These are phyloP conservation scores for Vanderwaltozyma tropicalis DNA, from an alignment of 805 yeast species.

Conservation along the genomic window DNA sequence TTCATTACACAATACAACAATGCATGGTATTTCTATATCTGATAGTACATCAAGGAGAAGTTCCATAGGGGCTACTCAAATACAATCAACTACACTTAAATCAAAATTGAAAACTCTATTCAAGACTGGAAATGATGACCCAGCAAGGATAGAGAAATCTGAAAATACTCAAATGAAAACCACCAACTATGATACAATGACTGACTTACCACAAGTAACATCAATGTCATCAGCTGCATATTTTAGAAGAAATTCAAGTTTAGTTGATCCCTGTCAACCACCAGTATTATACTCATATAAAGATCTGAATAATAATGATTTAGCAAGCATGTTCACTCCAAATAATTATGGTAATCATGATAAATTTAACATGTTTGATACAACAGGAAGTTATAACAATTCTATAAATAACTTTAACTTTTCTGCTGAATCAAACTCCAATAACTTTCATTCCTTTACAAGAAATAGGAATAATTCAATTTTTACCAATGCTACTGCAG, in stretches of 20 bases:
- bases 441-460: background rate
- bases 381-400: no score
- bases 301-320: no score
- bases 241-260: background rate
- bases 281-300: background rate
- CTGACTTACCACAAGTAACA: background rate
- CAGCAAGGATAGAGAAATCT: background rate
- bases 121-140: background rate
- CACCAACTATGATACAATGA: background rate
- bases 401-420: no score
- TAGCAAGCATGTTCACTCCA: no score
- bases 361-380: no score
- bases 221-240: background rate
- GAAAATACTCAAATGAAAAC: background rate
- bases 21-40: background rate
- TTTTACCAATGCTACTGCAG: background rate
- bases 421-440: no score
- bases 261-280: background rate
- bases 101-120: slow-evolving; percentile 2
- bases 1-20: no score
- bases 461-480: background rate
- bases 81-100: background rate
- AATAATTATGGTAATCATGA: no score
- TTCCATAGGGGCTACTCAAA: background rate
- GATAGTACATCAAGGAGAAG: background rate